phyloP scores from a whole-genome alignment of 768 basidiomycete genomes.

The Lactarius sanguifluus region DNA sequence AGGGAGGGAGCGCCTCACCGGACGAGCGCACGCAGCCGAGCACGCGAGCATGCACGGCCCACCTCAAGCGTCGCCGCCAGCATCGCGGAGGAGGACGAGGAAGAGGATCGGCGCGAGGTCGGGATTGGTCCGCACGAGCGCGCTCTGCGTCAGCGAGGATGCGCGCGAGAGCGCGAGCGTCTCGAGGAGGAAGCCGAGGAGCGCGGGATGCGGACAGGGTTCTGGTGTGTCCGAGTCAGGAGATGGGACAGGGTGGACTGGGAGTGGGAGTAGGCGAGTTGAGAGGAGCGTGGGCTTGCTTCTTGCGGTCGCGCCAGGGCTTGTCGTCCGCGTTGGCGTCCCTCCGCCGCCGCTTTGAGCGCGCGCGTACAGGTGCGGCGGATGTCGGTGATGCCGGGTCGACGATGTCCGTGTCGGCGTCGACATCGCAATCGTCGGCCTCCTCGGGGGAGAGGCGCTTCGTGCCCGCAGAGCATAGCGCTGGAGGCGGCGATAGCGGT shows the following conservation, averaged over 20 bases:
- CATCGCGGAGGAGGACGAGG: not conserved
- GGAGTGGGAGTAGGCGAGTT: not conserved
- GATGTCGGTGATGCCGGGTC: not conserved
- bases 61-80: slow-evolving; percentile 21
- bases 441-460: slow-evolving; percentile 10
- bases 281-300: not conserved
- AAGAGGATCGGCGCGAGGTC: not conserved
- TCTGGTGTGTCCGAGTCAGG: not conserved
- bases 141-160: slow-evolving; percentile 17
- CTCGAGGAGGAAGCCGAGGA: slow-evolving; percentile 27
- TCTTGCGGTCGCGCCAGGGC: slow-evolving; percentile 18
- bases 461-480: not conserved
- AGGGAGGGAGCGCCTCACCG: slow-evolving; percentile 24
- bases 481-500: not conserved
- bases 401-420: not conserved
- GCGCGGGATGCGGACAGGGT: slow-evolving; percentile 21
- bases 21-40: slow-evolving; percentile 22
- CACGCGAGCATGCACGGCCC: slow-evolving; percentile 24
- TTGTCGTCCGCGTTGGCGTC: slow-evolving; percentile 14
- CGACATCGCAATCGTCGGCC: not conserved
- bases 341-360: slow-evolving; percentile 18
- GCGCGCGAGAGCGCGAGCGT: slow-evolving; percentile 29
- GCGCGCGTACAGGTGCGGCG: not conserved
- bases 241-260: not conserved
- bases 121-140: slow-evolving; percentile 18